Base-by-base conservation (phyloP, 768 basidiomycete species). In the Suillus occidentalis region DNA sequence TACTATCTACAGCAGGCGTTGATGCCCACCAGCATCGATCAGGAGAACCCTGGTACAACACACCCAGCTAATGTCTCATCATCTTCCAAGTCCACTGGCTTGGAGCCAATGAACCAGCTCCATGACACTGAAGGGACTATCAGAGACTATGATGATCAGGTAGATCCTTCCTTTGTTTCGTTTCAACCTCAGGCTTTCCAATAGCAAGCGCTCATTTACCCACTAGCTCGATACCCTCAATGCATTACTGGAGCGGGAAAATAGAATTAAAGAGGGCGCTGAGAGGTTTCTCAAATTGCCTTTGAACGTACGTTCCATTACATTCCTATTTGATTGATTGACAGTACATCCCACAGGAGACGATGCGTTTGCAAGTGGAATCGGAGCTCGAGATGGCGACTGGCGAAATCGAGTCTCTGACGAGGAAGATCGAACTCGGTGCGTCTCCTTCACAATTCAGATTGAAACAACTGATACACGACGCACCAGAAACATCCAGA, bases 231-330 rank as follows among this genome's bases (percentile, higher is more conserved):
- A 89, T 53, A 77, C 81, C 6, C 81, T 97, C 22, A 85, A 86
- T 59, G 83, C 82, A 62, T 87, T 88, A 71, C 81, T 96, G 22
- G 85, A 86, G 61, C 83, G 91, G 66, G 90, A 95, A 78, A 87
- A 86, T 66, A 83, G 90, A 62, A 94, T 97, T 66, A 94, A 88
- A 74, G 94, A 95, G 75, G 95, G 95, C 13, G 95, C 95, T 1
- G 94, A 96, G 80, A 95, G 91, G 69, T 83, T 98, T 66, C 80
- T 97, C 16, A 87, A 87, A 69, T 89, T 92, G 77, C 77, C 82
- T 39, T 72, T 87, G 47, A 81, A 81, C 55, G 89, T 88, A 69
- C 28, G 74, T 31, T 20, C 58, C 20, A 42, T 18, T 8, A 42
- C 58, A 59, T 59, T 13, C 0, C 3, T 20, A 9, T 63, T 39